These are phyloP conservation scores for Kwoniella newhampshirensis DNA, from an alignment of 768 basidiomycete genomes.

Conservation along the genomic window DNA sequence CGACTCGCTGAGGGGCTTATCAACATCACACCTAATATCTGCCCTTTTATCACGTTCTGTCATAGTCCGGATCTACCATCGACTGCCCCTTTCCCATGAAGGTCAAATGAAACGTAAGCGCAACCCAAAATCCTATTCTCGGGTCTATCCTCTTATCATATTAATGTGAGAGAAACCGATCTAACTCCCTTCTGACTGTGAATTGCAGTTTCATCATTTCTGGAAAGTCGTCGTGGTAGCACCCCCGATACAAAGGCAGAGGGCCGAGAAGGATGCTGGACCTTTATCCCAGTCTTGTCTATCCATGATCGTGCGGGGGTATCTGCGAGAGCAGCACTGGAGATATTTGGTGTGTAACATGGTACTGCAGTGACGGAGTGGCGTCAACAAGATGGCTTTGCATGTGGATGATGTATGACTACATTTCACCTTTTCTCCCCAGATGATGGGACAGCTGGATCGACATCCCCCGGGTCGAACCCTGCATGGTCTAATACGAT, in stretches of 20 bases:
- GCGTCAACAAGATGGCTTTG: no score
- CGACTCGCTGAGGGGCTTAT: neutral
- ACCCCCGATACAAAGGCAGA: neutral
- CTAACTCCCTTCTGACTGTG: no score
- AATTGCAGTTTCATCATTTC: no score
- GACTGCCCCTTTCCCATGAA: neutral
- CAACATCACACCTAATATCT: neutral
- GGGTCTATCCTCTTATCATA: no score
- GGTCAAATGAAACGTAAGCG: neutral
- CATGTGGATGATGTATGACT: no score
- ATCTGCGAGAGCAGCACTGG: conserved; percentile 14
- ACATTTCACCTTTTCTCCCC: no score
- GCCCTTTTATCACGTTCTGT: conserved; percentile 4
- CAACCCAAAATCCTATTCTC: neutral
- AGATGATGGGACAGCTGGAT: no score
- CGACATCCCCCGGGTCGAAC: no score
- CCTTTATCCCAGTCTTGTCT: conserved; percentile 24
- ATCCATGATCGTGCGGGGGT: conserved; percentile 17
- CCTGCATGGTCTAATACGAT: no score
- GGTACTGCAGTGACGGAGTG: neutral
- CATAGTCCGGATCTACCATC: conserved; percentile 12
- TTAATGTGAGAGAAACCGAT: no score
- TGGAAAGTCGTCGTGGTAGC: no score
- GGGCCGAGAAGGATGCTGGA: conserved; percentile 1
- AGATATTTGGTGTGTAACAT: conserved; percentile 23